phyloP scores from a whole-genome alignment of 495 filamentous ascomycete genomes.

The Xylaria curta region DNA sequence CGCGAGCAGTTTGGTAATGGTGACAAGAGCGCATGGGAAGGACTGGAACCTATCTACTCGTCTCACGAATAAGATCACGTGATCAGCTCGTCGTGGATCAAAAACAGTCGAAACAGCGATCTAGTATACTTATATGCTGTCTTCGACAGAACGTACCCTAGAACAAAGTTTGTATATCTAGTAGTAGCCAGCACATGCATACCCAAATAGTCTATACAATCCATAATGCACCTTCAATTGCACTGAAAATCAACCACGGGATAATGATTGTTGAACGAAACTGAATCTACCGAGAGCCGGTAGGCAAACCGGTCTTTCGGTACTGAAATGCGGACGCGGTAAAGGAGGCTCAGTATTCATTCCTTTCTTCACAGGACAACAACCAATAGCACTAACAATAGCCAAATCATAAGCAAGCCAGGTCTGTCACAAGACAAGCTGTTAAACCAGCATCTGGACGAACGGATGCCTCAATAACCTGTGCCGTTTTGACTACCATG shows the following conservation, averaged over 20 bases:
- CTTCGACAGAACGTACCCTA: constrained; percentile 1
- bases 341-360: not conserved
- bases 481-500: not conserved
- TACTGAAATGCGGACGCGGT: not conserved
- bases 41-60: constrained; percentile 56
- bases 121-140: constrained; percentile 7
- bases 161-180: constrained; percentile 16
- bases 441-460: not conserved
- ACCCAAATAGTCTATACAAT: constrained; percentile 19
- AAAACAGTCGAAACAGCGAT: not conserved
- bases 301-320: not conserved
- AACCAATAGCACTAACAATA: not conserved
- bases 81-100: not conserved
- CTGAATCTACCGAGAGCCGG: not conserved
- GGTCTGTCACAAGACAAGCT: not conserved
- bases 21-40: constrained; percentile 53
- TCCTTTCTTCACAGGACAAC: not conserved
- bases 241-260: too few relatives aligned
- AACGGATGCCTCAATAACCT: not conserved
- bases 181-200: constrained; percentile 19
- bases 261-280: not conserved
- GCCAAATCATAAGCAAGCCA: not conserved
- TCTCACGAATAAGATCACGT: constrained; percentile 27
- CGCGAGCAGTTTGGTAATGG: constrained; percentile 62
- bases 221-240: not conserved